Evolutionary conservation across 768 basidiomycete species (phyloP).

Genomic region (Baorangia bicolor): DNA sequence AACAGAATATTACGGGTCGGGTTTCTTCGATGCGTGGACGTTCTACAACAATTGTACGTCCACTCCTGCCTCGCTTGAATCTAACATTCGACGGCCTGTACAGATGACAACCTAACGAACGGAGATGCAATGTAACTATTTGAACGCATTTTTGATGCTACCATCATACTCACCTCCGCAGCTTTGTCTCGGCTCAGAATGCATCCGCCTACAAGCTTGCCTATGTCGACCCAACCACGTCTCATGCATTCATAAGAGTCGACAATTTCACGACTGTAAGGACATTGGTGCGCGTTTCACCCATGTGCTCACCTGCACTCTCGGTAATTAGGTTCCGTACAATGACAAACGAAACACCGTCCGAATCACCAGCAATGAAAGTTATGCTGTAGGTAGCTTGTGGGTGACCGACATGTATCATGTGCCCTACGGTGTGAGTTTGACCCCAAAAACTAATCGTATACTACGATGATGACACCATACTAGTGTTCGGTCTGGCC

Average conservation of each 20-base stretch:
- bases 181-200: slow-evolving; percentile 46
- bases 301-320: background rate
- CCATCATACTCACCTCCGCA: slow-evolving; percentile 21
- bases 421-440: slow-evolving; percentile 59
- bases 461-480: background rate
- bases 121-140: slow-evolving; percentile 53
- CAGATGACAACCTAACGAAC: slow-evolving; percentile 70
- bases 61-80: background rate
- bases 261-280: slow-evolving; percentile 63
- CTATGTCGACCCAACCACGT: slow-evolving; percentile 59
- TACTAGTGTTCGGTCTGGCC: slow-evolving; percentile 71
- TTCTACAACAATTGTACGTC: slow-evolving; percentile 57
- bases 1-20: slow-evolving; percentile 56
- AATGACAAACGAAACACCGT: slow-evolving; percentile 67
- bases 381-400: slow-evolving; percentile 56
- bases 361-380: slow-evolving; percentile 57
- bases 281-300: background rate
- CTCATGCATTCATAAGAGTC: slow-evolving; percentile 74
- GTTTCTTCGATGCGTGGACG: slow-evolving; percentile 68
- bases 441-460: background rate
- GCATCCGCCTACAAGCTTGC: slow-evolving; percentile 53
- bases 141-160: background rate
- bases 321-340: slow-evolving; percentile 26
- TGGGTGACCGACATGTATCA: slow-evolving; percentile 67
- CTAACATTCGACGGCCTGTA: background rate